phyloP scores from a whole-genome alignment of 2,329 filamentous ascomycete genomes.

The Lachnellula cervina region DNA sequence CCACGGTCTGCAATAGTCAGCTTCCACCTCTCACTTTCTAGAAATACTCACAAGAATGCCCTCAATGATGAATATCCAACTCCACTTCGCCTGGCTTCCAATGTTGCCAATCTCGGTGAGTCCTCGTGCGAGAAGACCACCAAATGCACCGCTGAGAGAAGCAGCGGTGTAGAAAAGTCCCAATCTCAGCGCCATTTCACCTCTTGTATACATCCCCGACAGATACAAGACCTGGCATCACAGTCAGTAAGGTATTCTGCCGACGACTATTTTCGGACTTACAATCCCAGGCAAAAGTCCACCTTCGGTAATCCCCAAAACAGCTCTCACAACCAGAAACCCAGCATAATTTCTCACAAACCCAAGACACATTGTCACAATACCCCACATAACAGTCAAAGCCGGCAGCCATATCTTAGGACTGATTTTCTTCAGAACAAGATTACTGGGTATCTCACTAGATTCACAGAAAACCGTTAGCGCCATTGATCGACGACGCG shows the following conservation, averaged over 20 bases:
- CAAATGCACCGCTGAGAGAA: conserved; percentile 54
- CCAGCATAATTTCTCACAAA: conserved; percentile 35
- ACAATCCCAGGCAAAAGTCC: conserved; percentile 63
- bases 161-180: conserved; percentile 65
- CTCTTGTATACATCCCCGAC: conserved; percentile 54
- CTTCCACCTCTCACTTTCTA: conserved; percentile 18
- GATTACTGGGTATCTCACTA: conserved; percentile 51
- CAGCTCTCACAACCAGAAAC: conserved; percentile 56
- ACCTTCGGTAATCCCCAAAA: conserved; percentile 60
- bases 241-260: conserved; percentile 6
- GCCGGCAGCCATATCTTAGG: conserved; percentile 61
- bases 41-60: conserved; percentile 41
- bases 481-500: neutral
- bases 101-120: conserved; percentile 53
- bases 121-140: conserved; percentile 55
- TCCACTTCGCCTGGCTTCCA: conserved; percentile 43
- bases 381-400: conserved; percentile 60
- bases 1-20: conserved; percentile 43
- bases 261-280: conserved; percentile 11
- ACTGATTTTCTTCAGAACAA: conserved; percentile 46
- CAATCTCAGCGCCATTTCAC: conserved; percentile 47
- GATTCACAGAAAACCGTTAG: neutral
- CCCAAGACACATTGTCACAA: conserved; percentile 62
- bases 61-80: conserved; percentile 50
- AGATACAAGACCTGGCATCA: conserved; percentile 53